Base-by-base conservation (phyloP, 2,329 filamentous ascomycete species). In the Scytalidium lignicola region DNA sequence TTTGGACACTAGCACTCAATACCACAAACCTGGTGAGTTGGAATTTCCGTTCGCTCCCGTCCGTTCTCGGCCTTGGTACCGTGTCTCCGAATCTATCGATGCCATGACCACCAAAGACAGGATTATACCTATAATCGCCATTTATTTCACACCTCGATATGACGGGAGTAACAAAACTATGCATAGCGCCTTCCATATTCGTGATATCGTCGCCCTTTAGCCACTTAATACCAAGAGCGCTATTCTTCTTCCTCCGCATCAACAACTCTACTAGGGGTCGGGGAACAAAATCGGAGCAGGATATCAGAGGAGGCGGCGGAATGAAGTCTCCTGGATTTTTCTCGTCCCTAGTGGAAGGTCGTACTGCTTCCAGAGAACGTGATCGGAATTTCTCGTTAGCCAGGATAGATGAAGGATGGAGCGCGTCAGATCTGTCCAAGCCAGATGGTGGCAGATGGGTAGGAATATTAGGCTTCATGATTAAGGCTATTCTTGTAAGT, bases 141-240 rank as follows among this genome's bases (percentile, higher is more conserved):
- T 47, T 29, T 40, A 61, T 60, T 18, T 56, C 56, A 44, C 51
- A 57, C 3, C 41, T 47, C 17, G 44, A 29, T 6, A 59, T 40
- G 9, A 58, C 44, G 5, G 60, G 60, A 1, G 58, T 61, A 17
- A 63, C 51, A 22, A 58, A 61, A 1, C 53, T 60, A 29, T 62
- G 59, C 45, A 61, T 48, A 1, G 53, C 56, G 15, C 58, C 59
- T 41, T 63, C 59, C 55, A 62, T 56, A 45, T 62, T 53, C 3
- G 58, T 60, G 41, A 61, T 61, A n/a, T n/a, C n/a, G n/a, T n/a
- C n/a, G n/a, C n/a, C n/a, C 8, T 54, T 45, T 17, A 58, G 52
- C 12, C 17, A 17, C 42, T 62, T 62, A 10, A 52, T 50, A 10
- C 44, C 55, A 2, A 62, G 43, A 1, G 59, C 59, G 15, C 48